phyloP scores from a whole-genome alignment of 495 filamentous ascomycete species.

The Penicillium samsonianum region DNA sequence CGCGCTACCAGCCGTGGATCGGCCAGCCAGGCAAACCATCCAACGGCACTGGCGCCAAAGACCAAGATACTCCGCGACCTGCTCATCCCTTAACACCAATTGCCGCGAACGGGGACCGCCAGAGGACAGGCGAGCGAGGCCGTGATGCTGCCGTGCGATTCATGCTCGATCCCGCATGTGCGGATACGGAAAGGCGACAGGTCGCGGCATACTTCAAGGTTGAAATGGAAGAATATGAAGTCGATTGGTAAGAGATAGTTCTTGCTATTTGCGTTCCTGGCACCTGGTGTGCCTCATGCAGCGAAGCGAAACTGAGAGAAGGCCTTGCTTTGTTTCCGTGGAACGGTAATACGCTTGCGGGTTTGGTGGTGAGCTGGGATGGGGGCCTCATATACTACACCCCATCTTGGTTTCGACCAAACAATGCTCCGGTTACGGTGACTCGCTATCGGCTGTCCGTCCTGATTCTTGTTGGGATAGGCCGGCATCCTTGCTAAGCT shows the following conservation, averaged over 20 bases:
- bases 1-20: conserved; percentile 52
- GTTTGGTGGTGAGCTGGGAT: neutral
- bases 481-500: neutral
- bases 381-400: neutral
- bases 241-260: conserved; percentile 30
- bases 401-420: neutral
- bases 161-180: conserved; percentile 80
- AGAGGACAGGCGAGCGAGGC: conserved; percentile 52
- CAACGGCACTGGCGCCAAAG: conserved; percentile 5
- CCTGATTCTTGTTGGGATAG: neutral
- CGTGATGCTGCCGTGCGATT: conserved; percentile 83
- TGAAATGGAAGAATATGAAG: conserved; percentile 70
- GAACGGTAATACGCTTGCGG: neutral
- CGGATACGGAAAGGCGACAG: conserved; percentile 64
- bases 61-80: conserved; percentile 10
- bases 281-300: neutral
- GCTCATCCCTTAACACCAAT: conserved; percentile 38
- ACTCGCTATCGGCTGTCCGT: neutral
- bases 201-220: conserved; percentile 70
- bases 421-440: neutral
- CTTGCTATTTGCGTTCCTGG: neutral
- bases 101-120: conserved; percentile 48
- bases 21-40: conserved; percentile 15
- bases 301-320: neutral
- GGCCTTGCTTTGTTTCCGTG: neutral